Percentiles rank a stretch among this genome's conserved stretches.
Evolutionary conservation across 192 early-diverging fungal species (phyloP).

Genomic region (Podila minutissima): DNA sequence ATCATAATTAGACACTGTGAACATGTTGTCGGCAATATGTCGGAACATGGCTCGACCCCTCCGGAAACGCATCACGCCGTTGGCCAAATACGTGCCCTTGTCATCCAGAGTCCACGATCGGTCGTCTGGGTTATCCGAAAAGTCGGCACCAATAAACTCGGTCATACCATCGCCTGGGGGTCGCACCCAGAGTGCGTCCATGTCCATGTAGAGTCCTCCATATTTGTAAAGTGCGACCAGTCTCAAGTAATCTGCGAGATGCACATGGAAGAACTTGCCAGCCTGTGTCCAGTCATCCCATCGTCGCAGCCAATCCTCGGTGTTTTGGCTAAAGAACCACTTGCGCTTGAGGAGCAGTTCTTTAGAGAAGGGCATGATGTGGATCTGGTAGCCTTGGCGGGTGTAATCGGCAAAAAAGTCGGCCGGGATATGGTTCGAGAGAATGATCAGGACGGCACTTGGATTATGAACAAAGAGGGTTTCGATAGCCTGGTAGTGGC

Average conservation of each 20-base stretch:
- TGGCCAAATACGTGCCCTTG: slow-evolving; percentile 61
- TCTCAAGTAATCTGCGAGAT: slow-evolving; percentile 65
- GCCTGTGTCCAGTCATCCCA: slow-evolving; percentile 65
- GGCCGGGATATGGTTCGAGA: slow-evolving; percentile 57
- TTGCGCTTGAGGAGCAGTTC: slow-evolving; percentile 59
- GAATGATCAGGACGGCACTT: slow-evolving; percentile 61
- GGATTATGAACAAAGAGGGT: slow-evolving; percentile 68
- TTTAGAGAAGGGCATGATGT: slow-evolving; percentile 64
- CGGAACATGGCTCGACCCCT: slow-evolving; percentile 63
- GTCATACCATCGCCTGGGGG: slow-evolving; percentile 56
- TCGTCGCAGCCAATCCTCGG: slow-evolving; percentile 58
- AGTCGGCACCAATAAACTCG: slow-evolving; percentile 68
- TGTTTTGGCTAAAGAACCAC: slow-evolving; percentile 67
- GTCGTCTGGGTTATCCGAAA: slow-evolving; percentile 55
- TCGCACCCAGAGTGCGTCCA: slow-evolving; percentile 69
- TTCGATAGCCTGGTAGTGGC: slow-evolving; percentile 66
- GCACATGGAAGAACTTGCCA: slow-evolving; percentile 59
- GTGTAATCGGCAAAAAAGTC: slow-evolving; percentile 64
- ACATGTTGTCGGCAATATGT: slow-evolving; percentile 61
- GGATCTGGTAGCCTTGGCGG: slow-evolving; percentile 62
- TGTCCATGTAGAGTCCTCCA: slow-evolving; percentile 72
- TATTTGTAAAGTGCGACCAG: slow-evolving; percentile 65
- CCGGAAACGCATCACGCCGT: slow-evolving; percentile 67
- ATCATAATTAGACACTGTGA: slow-evolving; percentile 59
- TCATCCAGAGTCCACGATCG: slow-evolving; percentile 62